These are phyloP conservation scores for Barnettozyma sp. DNA, from an alignment of 805 yeast species.

Conservation along the genomic window DNA sequence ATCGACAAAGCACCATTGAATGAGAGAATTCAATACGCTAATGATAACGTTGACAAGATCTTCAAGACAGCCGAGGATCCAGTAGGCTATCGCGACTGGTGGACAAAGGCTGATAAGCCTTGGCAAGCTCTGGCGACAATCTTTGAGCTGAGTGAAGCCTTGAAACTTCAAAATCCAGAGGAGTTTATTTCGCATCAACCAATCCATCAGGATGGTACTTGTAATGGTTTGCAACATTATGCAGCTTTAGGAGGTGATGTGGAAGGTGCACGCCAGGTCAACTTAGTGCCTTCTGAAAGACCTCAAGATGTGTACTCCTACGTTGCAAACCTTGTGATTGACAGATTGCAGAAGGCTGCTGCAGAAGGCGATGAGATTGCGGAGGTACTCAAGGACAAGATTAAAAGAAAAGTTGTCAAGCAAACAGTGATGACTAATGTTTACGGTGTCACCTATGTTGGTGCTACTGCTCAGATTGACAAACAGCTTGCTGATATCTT, in stretches of 20 bases:
- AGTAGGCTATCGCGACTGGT: conserved; percentile 49
- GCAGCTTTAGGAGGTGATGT: conserved; percentile 83
- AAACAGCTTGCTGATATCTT: conserved; percentile 63
- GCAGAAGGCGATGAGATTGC: conserved; percentile 51
- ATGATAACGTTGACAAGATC: conserved; percentile 48
- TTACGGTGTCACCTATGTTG: conserved; percentile 91
- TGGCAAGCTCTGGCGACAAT: conserved; percentile 77
- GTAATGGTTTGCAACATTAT: conserved; percentile 81
- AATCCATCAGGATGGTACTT: conserved; percentile 82
- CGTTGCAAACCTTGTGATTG: conserved; percentile 59
- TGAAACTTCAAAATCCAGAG: conserved; percentile 55
- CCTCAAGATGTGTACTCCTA: conserved; percentile 74
- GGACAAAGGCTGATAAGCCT: conserved; percentile 73
- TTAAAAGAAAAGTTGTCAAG: conserved; percentile 84
- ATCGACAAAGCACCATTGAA: conserved; percentile 63
- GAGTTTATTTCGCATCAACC: conserved; percentile 65
- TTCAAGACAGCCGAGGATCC: conserved; percentile 58
- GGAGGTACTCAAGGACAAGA: conserved; percentile 38
- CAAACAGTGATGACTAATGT: conserved; percentile 98
- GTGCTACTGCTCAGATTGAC: conserved; percentile 84
- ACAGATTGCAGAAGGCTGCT: conserved; percentile 47
- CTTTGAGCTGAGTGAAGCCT: conserved; percentile 57
- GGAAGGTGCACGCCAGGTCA: conserved; percentile 79
- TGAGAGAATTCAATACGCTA: conserved; percentile 55
- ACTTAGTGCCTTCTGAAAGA: conserved; percentile 58